Evolutionary conservation across 345 rosid genomes (phyloP).

Genomic region (Cardamine occulta): DNA sequence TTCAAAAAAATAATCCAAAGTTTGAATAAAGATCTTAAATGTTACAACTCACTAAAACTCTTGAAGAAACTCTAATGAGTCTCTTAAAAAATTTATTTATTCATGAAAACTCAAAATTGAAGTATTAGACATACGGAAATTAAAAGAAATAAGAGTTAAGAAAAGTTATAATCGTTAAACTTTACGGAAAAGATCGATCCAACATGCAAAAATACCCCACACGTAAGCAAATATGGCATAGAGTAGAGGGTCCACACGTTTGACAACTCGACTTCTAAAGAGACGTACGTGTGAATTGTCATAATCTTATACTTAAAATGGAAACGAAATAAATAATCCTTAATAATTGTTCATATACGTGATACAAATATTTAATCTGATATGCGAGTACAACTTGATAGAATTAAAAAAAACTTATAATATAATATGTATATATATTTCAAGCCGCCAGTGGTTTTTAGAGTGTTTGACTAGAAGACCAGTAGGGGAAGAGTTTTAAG

Average conservation of each 20-base stretch:
- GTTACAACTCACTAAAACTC: too few species aligned
- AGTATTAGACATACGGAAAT: neutral
- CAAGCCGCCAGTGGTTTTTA: constrained; percentile 30
- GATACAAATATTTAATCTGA: neutral
- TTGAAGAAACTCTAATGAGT: too few species aligned
- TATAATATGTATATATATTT: neutral
- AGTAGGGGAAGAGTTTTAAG: neutral
- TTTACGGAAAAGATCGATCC: neutral
- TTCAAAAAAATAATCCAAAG: too few species aligned
- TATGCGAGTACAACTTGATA: constrained; percentile 15
- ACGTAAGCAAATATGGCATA: neutral
- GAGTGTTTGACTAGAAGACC: constrained; percentile 25
- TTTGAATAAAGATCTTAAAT: too few species aligned
- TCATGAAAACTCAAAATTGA: neutral
- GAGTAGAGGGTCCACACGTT: constrained; percentile 41
- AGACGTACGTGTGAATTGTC: constrained; percentile 24
- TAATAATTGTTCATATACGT: neutral
- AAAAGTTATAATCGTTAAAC: neutral
- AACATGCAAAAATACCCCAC: constrained; percentile 18
- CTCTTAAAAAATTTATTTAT: too few species aligned
- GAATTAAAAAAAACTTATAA: neutral
- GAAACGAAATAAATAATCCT: too few species aligned
- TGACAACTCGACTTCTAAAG: constrained; percentile 9
- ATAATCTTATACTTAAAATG: too few species aligned
- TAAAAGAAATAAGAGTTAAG: neutral